Evolutionary conservation across 768 basidiomycete species (phyloP).

Genomic region (Tephrocybe sp.): DNA sequence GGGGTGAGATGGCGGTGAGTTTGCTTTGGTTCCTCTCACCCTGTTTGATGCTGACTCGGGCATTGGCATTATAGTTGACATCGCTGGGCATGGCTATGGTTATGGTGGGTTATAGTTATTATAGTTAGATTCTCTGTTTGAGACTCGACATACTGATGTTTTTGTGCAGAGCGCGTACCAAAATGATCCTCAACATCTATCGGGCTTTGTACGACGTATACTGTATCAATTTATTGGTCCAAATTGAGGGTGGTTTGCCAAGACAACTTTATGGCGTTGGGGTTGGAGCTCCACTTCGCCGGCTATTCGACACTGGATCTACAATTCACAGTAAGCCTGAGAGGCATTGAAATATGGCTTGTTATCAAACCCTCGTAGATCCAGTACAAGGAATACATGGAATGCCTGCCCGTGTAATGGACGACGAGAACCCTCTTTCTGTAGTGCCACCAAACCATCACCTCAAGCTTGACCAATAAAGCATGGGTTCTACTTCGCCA

Average conservation of each 20-base stretch:
- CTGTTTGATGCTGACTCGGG: constrained; percentile 9
- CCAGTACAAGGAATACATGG: too few relatives aligned
- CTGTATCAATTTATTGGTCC: constrained; percentile 90
- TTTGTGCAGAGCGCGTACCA: constrained; percentile 70
- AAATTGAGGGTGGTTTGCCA: constrained; percentile 41
- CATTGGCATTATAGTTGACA: constrained; percentile 39
- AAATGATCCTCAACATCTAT: constrained; percentile 77
- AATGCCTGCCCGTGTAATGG: too few relatives aligned
- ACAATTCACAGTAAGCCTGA: too few relatives aligned
- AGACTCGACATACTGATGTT: not conserved
- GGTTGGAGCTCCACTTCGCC: too few relatives aligned
- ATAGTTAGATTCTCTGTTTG: not conserved
- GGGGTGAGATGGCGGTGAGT: constrained; percentile 65
- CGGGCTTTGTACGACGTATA: constrained; percentile 75
- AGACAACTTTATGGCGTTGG: too few relatives aligned
- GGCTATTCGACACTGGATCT: too few relatives aligned
- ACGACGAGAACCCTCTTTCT: too few relatives aligned
- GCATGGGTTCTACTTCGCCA: too few relatives aligned
- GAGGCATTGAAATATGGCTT: too few relatives aligned
- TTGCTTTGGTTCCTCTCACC: constrained; percentile 4
- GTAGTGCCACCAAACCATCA: too few relatives aligned
- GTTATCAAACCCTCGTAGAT: too few relatives aligned
- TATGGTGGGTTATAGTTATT: constrained; percentile 51
- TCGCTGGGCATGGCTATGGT: constrained; percentile 90
- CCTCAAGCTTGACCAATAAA: too few relatives aligned